Conservation (phyloP, 2,329 filamentous ascomycete genomes). For the Metarhizium sp. region DNA sequence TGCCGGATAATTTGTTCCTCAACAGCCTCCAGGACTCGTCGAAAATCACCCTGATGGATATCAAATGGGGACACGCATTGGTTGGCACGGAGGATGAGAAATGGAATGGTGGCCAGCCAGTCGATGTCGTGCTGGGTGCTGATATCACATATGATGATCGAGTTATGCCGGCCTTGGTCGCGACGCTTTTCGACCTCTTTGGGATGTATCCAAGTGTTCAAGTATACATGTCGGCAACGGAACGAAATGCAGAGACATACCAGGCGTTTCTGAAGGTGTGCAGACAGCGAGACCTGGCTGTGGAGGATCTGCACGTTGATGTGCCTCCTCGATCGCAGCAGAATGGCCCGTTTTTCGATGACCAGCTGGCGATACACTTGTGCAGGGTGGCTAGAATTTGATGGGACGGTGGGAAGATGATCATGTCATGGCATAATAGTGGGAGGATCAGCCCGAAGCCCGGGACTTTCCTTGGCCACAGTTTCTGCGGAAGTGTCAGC, state of each 20-base stretch:
- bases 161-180: conserved; percentile 53
- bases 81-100: conserved; percentile 46
- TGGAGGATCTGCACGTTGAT: conserved; percentile 33
- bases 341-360: conserved; percentile 55
- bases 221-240: conserved; percentile 59
- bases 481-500: too few species aligned
- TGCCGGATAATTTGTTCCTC: conserved; percentile 59
- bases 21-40: conserved; percentile 49
- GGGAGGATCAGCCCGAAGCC: too few species aligned
- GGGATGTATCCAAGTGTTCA: conserved; percentile 43
- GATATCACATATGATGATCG: conserved; percentile 69
- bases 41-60: conserved; percentile 38
- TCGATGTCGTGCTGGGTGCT: conserved; percentile 63
- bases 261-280: conserved; percentile 53
- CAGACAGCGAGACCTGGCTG: conserved; percentile 32
- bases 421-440: too few species aligned
- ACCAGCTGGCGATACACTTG: conserved; percentile 49
- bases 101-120: conserved; percentile 35
- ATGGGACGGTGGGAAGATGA: not conserved
- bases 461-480: too few species aligned
- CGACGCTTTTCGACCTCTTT: conserved; percentile 55
- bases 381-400: conserved; percentile 18
- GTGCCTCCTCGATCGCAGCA: conserved; percentile 33
- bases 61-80: conserved; percentile 56
- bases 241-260: conserved; percentile 63